Conservation (phyloP, 257 asterid species). For the Datura wrightii region DNA sequence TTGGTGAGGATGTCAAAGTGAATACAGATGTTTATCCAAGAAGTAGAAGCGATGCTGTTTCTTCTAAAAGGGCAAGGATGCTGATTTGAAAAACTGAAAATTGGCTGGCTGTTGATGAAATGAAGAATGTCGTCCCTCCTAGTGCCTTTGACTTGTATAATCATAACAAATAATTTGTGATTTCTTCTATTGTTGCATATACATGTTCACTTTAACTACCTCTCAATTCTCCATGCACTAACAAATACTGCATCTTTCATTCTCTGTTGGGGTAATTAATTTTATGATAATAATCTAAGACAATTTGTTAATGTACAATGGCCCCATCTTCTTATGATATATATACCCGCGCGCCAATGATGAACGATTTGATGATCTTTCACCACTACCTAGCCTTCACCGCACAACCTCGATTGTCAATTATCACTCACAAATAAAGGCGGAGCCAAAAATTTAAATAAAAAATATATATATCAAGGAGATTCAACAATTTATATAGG, state of each 20-base stretch:
- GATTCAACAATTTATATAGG: neutral
- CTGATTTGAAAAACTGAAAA: neutral
- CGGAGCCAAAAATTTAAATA: neutral
- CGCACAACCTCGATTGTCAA: neutral
- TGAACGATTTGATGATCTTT: neutral
- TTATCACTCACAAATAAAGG: neutral
- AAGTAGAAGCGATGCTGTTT: constrained; percentile 18
- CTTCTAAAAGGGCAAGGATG: neutral
- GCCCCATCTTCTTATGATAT: neutral
- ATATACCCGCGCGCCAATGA: neutral
- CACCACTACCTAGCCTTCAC: neutral
- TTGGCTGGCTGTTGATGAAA: neutral
- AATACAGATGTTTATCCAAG: constrained; percentile 16
- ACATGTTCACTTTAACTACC: neutral
- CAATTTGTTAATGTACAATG: neutral
- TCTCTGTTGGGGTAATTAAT: neutral
- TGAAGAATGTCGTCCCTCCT: too few relatives aligned
- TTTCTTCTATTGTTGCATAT: neutral
- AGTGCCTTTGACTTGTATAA: too few relatives aligned
- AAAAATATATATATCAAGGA: too few relatives aligned
- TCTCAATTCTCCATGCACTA: neutral
- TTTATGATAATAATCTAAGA: neutral
- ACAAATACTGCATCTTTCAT: neutral
- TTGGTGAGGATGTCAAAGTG: constrained; percentile 20
- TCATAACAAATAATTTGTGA: neutral